phyloP scores from a whole-genome alignment of 345 rosid genomes.

The Carallia pectinifolia region DNA sequence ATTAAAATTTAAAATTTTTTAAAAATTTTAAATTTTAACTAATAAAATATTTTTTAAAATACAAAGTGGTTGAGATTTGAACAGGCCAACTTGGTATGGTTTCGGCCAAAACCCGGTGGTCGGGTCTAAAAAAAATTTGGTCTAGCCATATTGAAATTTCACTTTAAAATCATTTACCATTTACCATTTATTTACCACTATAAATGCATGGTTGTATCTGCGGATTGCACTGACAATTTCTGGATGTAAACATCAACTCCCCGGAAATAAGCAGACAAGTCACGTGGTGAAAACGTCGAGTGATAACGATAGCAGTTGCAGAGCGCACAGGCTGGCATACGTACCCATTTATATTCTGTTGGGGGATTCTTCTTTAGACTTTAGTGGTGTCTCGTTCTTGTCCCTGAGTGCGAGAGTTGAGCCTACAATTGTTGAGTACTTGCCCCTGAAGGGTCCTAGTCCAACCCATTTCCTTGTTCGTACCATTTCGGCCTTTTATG shows the following conservation, averaged over 20 bases:
- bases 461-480: constrained; percentile 1
- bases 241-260: neutral
- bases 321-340: neutral
- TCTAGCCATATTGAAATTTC: no score
- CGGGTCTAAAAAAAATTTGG: no score
- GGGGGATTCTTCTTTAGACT: constrained; percentile 8
- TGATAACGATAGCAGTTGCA: constrained; percentile 10
- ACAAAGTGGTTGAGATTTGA: no score
- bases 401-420: constrained; percentile 10
- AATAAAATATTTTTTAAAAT: no score
- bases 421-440: constrained; percentile 40
- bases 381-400: constrained; percentile 14
- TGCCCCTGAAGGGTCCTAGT: neutral
- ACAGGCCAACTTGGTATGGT: no score
- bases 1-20: no score
- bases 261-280: constrained; percentile 9
- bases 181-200: neutral
- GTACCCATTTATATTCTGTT: constrained; percentile 22
- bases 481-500: constrained; percentile 9
- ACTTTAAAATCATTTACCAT: no score
- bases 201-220: neutral
- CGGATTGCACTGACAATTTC: neutral
- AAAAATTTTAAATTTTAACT: no score
- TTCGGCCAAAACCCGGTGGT: no score
- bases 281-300: constrained; percentile 29